Evolutionary conservation across 2,329 filamentous ascomycete genomes (phyloP).

Genomic region (Apiospora hydei): DNA sequence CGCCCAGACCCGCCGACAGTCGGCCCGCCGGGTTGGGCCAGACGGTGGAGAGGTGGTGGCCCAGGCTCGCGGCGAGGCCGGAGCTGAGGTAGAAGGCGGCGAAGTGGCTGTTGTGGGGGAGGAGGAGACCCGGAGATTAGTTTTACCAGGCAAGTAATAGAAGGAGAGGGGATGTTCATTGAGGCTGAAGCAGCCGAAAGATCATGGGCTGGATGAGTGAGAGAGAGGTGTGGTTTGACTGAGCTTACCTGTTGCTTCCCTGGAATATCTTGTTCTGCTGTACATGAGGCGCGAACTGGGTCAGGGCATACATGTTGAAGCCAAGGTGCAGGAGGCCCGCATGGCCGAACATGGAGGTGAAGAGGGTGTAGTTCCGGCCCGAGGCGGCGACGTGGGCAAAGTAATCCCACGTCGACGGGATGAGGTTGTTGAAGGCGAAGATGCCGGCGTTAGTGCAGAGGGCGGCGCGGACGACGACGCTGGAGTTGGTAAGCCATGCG

Average conservation of each 20-base stretch:
- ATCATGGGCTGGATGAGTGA: too few species aligned
- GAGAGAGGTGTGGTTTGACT: background rate
- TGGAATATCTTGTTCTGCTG: constrained; percentile 30
- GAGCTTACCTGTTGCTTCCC: constrained; percentile 26
- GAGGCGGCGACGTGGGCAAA: constrained; percentile 32
- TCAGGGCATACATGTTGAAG: constrained; percentile 36
- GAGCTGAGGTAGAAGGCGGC: constrained; percentile 40
- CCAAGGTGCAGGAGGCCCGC: constrained; percentile 31
- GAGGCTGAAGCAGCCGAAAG: background rate
- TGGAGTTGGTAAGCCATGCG: constrained; percentile 9
- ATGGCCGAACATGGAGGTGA: constrained; percentile 39
- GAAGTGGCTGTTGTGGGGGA: constrained; percentile 31
- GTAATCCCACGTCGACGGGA: constrained; percentile 16
- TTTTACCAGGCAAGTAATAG: background rate
- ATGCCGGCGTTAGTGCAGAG: constrained; percentile 31
- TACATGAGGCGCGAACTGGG: constrained; percentile 29
- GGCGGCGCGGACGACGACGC: constrained; percentile 27
- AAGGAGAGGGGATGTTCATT: background rate
- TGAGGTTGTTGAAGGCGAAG: constrained; percentile 24
- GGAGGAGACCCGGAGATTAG: background rate
- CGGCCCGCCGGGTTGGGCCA: constrained; percentile 30
- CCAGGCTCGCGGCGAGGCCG: constrained; percentile 36
- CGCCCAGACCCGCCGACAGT: constrained; percentile 28
- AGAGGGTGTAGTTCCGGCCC: constrained; percentile 35
- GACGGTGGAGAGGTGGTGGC: constrained; percentile 31